Base-by-base conservation (phyloP, 306 rosid species). In the Elaeagnus macrophylla region DNA sequence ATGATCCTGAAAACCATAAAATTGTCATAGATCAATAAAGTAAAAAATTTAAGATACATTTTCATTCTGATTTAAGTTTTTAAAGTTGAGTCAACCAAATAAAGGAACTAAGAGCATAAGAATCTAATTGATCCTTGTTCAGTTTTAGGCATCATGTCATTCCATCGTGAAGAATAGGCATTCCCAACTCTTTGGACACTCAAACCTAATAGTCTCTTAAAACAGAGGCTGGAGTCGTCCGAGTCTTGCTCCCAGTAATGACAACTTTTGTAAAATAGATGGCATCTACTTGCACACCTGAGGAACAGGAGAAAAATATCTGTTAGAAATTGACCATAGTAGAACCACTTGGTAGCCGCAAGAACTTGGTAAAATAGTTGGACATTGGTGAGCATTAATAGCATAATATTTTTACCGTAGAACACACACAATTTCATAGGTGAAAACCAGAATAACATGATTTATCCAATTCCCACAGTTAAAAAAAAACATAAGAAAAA, bases 211-310 rank as follows among this genome's bases (percentile, higher is more conserved):
- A 69, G 51, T 78, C 75, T 65, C 67, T 74, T 59, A 86, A 63
- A 35, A 40, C 39, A 48, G 70, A 57, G 36, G 86, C 74, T 14
- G 85, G 72, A 12, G 85, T 78, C 55, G 72, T 78, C 68, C 94
- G 76, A 70, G 89, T 68, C 64, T 52, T 80, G 40, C 72, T 80
- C 59, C 96, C 97, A 12, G 86, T 86, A 49, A 91, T 84, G 53
- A 63, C 60, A 53, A 81, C 86, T 76, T 90, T 86, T 0, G 86
- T 83, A 54, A 83, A 71, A 61, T 83, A 5, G 48, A 83, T 70
- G 10, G 72, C 67, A 51, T 76, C 80, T 53, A 82, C 52, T 66
- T 67, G 51, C 59, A 61, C 75, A 63, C 87, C 96, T 84, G 83
- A 72, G 62, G 58, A 68, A 43, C 71, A 61, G 10, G 12, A 17